Conservation (phyloP, 2,329 filamentous ascomycete species). For the Leptographium wingfieldii region DNA sequence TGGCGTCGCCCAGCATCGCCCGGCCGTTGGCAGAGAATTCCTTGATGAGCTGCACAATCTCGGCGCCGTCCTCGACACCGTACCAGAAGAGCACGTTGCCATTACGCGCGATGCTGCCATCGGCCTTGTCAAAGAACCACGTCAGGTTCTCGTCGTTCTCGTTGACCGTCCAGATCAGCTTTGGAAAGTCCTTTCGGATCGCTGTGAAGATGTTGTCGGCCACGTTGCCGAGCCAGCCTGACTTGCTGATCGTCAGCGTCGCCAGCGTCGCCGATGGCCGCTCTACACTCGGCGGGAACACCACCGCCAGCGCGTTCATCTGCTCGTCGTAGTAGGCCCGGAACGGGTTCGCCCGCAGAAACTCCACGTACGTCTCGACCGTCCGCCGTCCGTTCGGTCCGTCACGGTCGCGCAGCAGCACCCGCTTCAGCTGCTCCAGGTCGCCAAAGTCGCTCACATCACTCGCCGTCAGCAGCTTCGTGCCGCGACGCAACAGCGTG, state of each 20-base stretch:
- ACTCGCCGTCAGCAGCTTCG: constrained; percentile 68
- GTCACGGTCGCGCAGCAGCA: constrained; percentile 69
- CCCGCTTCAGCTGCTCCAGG: constrained; percentile 63
- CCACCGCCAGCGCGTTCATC: constrained; percentile 85
- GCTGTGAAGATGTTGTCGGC: constrained; percentile 90
- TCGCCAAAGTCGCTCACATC: constrained; percentile 65
- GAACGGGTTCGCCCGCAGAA: constrained; percentile 65
- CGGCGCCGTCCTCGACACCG: constrained; percentile 67
- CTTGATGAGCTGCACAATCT: constrained; percentile 71
- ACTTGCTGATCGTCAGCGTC: constrained; percentile 85
- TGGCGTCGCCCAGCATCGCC: constrained; percentile 79
- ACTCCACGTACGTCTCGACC: constrained; percentile 76
- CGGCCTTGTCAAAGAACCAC: constrained; percentile 97
- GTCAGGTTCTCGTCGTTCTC: constrained; percentile 92
- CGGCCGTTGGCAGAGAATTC: constrained; percentile 75
- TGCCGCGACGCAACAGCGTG: constrained; percentile 81
- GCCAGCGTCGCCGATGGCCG: constrained; percentile 68
- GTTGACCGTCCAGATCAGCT: constrained; percentile 91
- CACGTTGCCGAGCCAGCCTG: constrained; percentile 88
- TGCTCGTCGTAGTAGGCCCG: constrained; percentile 89
- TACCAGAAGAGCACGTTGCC: constrained; percentile 96
- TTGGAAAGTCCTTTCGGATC: constrained; percentile 86
- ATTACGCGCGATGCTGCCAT: constrained; percentile 75
- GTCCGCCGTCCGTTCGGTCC: constrained; percentile 70
- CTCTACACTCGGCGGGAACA: constrained; percentile 58